These are phyloP conservation scores for Moringa oleifera DNA, from an alignment of 345 rosid genomes.

Conservation along the genomic window DNA sequence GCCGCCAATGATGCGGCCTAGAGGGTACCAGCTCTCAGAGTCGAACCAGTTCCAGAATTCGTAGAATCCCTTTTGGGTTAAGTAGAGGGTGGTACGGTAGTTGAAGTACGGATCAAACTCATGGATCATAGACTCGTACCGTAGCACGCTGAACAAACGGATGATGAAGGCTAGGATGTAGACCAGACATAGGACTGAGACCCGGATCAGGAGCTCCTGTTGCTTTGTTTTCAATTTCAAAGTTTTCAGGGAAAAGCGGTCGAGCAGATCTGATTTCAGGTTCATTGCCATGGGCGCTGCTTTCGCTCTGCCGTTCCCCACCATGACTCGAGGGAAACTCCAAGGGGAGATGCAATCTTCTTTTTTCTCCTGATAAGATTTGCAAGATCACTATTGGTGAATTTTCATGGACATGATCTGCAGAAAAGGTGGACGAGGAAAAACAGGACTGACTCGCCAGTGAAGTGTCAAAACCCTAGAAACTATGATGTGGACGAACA, in stretches of 20 bases:
- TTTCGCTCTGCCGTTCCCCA: conserved; percentile 16
- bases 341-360: not conserved
- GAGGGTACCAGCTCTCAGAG: conserved; percentile 97
- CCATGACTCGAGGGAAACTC: not conserved
- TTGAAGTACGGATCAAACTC: conserved; percentile 98
- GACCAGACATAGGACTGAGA: conserved; percentile 76
- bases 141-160: conserved; percentile 88
- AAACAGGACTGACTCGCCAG: too few species aligned
- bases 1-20: conserved; percentile 93
- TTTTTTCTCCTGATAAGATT: too few species aligned
- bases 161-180: conserved; percentile 81
- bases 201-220: conserved; percentile 86
- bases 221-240: conserved; percentile 81
- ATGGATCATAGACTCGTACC: conserved; percentile 98
- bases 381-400: not conserved
- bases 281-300: conserved; percentile 15
- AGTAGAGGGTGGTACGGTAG: conserved; percentile 77
- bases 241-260: conserved; percentile 35
- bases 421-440: too few species aligned
- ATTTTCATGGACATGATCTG: too few species aligned
- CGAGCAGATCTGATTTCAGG: conserved; percentile 44
- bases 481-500: too few species aligned
- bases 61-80: conserved; percentile 82
- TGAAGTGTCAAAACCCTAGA: too few species aligned
- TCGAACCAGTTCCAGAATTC: conserved; percentile 99